Evolutionary conservation across 257 asterid genomes (phyloP).

Genomic region (Haberlea rhodopensis): DNA sequence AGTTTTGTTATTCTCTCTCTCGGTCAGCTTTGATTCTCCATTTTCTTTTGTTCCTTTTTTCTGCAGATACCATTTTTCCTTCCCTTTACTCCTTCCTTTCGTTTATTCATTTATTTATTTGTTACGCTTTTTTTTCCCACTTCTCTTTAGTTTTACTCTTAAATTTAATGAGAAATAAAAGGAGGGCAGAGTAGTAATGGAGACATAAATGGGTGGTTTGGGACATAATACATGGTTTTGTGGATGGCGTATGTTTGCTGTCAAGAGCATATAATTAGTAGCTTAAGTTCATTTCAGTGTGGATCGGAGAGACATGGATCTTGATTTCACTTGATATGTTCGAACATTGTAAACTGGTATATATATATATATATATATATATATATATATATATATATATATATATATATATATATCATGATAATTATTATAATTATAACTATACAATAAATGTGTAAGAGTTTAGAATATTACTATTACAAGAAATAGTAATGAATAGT

Average conservation of each 20-base stretch:
- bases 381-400: no score
- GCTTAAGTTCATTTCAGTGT: no score
- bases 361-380: no score
- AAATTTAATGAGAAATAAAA: not conserved
- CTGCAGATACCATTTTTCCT: not conserved
- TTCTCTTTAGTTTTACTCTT: not conserved
- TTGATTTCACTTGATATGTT: no score
- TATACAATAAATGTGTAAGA: no score
- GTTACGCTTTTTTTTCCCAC: not conserved
- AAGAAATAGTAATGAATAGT: no score
- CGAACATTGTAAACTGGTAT: no score
- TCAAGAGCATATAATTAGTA: no score
- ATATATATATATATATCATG: no score
- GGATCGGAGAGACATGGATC: no score
- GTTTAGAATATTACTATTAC: no score
- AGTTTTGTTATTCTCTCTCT: not conserved
- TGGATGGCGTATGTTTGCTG: not conserved
- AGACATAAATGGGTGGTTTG: conserved; percentile 11
- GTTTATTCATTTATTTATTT: not conserved
- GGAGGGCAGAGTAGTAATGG: not conserved
- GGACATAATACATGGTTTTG: conserved; percentile 10
- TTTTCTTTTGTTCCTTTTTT: conserved; percentile 3
- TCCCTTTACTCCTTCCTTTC: not conserved
- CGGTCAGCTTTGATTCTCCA: not conserved
- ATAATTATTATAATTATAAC: no score